A percentile compares a stretch with the other conserved stretches of the same genome.
phyloP scores from a whole-genome alignment of 768 basidiomycete species.

The Lactifluus pinguis region DNA sequence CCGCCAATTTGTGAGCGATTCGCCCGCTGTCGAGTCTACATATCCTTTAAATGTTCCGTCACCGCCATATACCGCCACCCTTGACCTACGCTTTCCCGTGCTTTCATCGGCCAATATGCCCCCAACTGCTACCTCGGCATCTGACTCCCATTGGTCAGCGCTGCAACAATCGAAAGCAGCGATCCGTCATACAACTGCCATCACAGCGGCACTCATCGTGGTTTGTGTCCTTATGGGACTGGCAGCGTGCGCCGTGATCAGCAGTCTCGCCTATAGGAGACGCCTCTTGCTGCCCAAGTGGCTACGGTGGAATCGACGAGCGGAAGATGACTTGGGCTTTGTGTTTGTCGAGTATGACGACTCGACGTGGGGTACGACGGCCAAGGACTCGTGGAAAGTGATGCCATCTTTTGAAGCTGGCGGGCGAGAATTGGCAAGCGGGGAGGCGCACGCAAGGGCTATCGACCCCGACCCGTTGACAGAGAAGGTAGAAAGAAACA shows the following conservation, averaged over 20 bases:
- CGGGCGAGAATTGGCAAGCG: neutral
- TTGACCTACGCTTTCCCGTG: neutral
- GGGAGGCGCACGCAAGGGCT: neutral
- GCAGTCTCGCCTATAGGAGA: neutral
- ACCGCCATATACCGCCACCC: neutral
- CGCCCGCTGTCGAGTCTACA: neutral
- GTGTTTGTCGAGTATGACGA: constrained; percentile 15
- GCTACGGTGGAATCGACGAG: neutral
- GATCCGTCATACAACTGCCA: neutral
- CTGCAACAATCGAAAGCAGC: neutral
- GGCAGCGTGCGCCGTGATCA: neutral
- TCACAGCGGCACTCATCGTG: constrained; percentile 2
- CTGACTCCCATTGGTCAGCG: neutral
- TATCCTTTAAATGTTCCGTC: neutral
- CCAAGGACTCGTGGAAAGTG: neutral
- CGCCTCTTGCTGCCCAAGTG: neutral
- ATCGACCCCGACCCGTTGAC: neutral
- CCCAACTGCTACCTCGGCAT: neutral
- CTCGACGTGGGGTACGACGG: neutral
- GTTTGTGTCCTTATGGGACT: constrained; percentile 7
- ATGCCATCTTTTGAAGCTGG: neutral
- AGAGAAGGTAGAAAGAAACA: neutral
- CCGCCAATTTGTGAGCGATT: neutral
- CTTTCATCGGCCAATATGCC: neutral
- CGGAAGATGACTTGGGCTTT: constrained; percentile 6